Evolutionary conservation across 768 basidiomycete species (phyloP).

Genomic region (Punctularia strigosozonata): DNA sequence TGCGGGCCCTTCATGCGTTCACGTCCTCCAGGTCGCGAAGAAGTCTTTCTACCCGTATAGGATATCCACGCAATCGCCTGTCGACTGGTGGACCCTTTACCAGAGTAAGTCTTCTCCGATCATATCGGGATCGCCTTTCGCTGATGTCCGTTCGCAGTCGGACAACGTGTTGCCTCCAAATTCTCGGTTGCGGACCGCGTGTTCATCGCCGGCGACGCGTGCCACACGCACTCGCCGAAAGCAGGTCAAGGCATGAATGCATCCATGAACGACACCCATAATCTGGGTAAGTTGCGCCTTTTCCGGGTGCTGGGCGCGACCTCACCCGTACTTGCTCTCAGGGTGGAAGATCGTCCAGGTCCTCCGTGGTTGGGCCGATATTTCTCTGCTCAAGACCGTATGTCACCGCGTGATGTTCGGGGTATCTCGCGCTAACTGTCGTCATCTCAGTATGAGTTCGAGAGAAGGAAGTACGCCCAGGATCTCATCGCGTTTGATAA

Average conservation of each 20-base stretch:
- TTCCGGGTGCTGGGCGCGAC: too few relatives aligned
- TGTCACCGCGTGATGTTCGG: constrained; percentile 7
- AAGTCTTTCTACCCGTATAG: constrained; percentile 29
- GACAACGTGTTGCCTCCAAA: constrained; percentile 42
- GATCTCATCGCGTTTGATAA: constrained; percentile 45
- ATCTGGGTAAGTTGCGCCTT: constrained; percentile 23
- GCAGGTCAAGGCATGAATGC: constrained; percentile 45
- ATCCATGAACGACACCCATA: constrained; percentile 42
- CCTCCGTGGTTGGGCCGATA: constrained; percentile 33
- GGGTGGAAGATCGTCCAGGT: constrained; percentile 45
- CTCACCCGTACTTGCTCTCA: constrained; percentile 5
- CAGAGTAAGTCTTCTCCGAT: constrained; percentile 26
- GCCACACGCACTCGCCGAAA: constrained; percentile 32
- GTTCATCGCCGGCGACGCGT: constrained; percentile 48
- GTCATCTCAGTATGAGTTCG: constrained; percentile 44
- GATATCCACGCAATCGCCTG: constrained; percentile 14
- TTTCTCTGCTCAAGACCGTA: constrained; percentile 34
- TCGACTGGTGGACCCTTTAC: constrained; percentile 41
- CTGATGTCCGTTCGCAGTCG: too few relatives aligned
- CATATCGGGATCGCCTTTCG: too few relatives aligned
- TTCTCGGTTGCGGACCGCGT: constrained; percentile 36
- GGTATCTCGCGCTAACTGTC: not conserved
- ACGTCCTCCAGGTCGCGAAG: constrained; percentile 22
- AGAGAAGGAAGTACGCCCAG: constrained; percentile 40
- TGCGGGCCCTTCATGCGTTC: not conserved